Base-by-base conservation (phyloP, 176 grass and related monocot genomes). In the Rhynchospora pubera region DNA sequence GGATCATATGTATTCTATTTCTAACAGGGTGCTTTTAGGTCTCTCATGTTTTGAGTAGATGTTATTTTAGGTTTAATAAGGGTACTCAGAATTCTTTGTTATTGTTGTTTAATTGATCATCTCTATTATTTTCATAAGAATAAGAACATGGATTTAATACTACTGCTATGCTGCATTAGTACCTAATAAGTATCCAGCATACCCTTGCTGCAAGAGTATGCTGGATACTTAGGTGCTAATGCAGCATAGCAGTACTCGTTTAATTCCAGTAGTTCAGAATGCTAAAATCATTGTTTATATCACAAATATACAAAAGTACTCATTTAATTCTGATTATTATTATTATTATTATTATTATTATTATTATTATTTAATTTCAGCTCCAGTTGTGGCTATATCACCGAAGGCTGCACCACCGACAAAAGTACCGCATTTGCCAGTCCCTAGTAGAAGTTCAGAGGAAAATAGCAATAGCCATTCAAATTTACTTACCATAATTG, bases 351-450 rank as follows among this genome's bases (percentile, higher is more conserved):
- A 39, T 39, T 39, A 39, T 39, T 39, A 5, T 39, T 39, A 39
- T 19, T 66, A 52, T 12, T 28, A 34, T 91, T 83, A 82, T 39
- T 69, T 78, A 34, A 81, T 80, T 87, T 86, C 93, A 99, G 97
- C 93, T 96, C 86, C 97, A 84, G 62, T 75, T 43, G 70, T 78
- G 59, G 57, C 83, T 69, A 62, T 85, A 80, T 86, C 91, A 67
- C 97, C 97, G 32, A 82, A 85, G 84, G 77, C 79, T 65, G 43
- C 93, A 24, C 90, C 93, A 24, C 91, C 89, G 48, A 88, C 91
- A 57, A 64, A 85, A 85, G 10, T 79, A 46, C 80, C 84, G 19
- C 9, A 57, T 9, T 56, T 87, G 67, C 85, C 87, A 70, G 88
- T 7, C 77, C 43, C 7, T 55, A 87, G 57, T 79, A 65, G 11